Evolutionary conservation across 225 moss, liverwort and hornwort species (phyloP).

Genomic region (Pseudoscleropodium purum): DNA sequence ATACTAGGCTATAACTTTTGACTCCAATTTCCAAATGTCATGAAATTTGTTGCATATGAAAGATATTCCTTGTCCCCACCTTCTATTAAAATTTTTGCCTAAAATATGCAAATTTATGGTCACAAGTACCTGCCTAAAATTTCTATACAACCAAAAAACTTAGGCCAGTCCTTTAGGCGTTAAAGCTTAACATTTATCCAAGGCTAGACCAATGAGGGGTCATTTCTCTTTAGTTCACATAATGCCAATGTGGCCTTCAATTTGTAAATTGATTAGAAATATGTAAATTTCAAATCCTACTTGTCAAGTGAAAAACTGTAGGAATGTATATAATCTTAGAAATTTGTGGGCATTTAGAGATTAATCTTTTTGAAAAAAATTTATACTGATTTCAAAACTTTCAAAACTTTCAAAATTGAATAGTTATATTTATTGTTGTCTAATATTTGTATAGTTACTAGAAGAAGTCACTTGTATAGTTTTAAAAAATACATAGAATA

Average conservation of each 20-base stretch:
- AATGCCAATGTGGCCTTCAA: neutral
- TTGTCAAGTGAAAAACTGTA: neutral
- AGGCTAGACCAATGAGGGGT: neutral
- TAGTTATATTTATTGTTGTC: neutral
- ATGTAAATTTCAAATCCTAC: neutral
- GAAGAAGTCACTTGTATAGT: neutral
- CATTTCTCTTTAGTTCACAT: neutral
- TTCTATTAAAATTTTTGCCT: too few relatives aligned
- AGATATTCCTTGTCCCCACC: too few relatives aligned
- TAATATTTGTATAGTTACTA: too few relatives aligned
- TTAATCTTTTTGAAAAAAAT: neutral
- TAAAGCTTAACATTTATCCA: neutral
- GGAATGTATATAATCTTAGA: neutral
- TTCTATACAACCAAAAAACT: too few relatives aligned
- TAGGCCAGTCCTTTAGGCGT: too few relatives aligned
- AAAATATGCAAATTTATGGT: too few relatives aligned
- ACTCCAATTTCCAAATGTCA: too few relatives aligned
- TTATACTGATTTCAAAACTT: neutral
- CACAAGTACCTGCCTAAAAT: too few relatives aligned
- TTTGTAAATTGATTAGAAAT: neutral
- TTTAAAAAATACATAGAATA: neutral
- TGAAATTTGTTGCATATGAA: too few relatives aligned
- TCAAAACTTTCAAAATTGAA: neutral
- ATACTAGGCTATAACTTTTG: too few relatives aligned
- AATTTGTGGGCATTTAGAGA: neutral